Evolutionary conservation across 805 yeast genomes (phyloP).

Genomic region (Saturnispora dispora): DNA sequence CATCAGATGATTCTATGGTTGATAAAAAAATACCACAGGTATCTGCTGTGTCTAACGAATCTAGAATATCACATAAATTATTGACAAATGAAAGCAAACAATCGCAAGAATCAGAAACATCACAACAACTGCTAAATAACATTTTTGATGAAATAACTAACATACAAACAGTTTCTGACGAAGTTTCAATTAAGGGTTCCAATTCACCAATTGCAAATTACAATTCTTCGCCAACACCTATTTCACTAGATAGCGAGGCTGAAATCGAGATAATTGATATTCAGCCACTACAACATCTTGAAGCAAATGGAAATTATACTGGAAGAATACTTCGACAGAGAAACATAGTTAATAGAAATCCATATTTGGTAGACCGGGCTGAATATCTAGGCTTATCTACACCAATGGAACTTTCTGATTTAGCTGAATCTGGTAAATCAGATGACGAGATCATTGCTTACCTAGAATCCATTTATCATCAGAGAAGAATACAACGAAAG

Average conservation of each 20-base stretch:
- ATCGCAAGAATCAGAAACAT: background rate
- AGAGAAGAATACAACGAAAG: slow-evolving; percentile 18
- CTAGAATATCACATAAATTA: background rate
- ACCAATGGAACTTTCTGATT: slow-evolving; percentile 19
- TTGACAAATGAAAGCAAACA: background rate
- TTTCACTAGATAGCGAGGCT: background rate
- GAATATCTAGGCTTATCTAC: slow-evolving; percentile 27
- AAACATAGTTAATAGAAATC: slow-evolving; percentile 16
- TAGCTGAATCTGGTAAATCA: slow-evolving; percentile 24
- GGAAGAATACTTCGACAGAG: slow-evolving; percentile 11
- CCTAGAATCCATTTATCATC: slow-evolving; percentile 21
- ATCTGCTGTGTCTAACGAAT: background rate
- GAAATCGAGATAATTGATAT: background rate
- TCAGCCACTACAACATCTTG: background rate
- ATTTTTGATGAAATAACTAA: slow-evolving; percentile 5
- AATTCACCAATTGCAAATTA: background rate
- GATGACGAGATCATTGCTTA: slow-evolving; percentile 22
- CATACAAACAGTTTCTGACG: background rate
- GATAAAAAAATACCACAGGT: background rate
- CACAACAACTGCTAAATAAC: background rate
- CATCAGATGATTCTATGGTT: background rate
- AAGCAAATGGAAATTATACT: background rate
- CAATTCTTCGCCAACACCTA: background rate
- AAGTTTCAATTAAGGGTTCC: background rate
- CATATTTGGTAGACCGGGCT: slow-evolving; percentile 29